These are phyloP conservation scores for Populus pruinosa DNA, from an alignment of 345 rosid species.

Conservation along the genomic window DNA sequence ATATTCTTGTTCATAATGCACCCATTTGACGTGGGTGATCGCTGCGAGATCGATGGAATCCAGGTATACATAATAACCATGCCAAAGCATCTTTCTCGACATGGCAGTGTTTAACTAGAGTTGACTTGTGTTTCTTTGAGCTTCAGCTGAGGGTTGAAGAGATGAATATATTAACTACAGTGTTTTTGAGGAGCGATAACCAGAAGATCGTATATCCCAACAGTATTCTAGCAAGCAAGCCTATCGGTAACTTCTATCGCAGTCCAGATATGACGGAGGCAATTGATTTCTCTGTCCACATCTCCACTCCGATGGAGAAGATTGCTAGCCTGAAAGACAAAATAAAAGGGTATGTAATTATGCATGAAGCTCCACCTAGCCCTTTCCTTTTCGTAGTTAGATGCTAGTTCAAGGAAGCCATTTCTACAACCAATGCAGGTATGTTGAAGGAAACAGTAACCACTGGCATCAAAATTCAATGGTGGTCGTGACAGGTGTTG, in stretches of 20 bases:
- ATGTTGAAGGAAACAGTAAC: slow-evolving; percentile 23
- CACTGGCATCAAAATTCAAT: slow-evolving; percentile 28
- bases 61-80: slow-evolving; percentile 23
- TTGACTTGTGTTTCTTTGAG: neutral
- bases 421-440: slow-evolving; percentile 20
- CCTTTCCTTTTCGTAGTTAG: neutral
- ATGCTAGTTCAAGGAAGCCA: neutral
- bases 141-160: slow-evolving; percentile 50
- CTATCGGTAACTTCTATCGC: slow-evolving; percentile 44
- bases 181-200: slow-evolving; percentile 39
- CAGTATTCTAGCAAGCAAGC: slow-evolving; percentile 38
- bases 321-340: slow-evolving; percentile 24
- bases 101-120: neutral
- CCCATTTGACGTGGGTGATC: slow-evolving; percentile 51
- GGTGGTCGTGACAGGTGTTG: slow-evolving; percentile 33
- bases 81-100: neutral
- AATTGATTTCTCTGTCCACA: slow-evolving; percentile 42
- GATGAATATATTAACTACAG: slow-evolving; percentile 54
- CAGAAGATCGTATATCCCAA: slow-evolving; percentile 50
- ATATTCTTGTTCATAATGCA: slow-evolving; percentile 54
- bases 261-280: slow-evolving; percentile 48
- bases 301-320: slow-evolving; percentile 45
- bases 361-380: neutral
- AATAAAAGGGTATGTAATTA: slow-evolving; percentile 28
- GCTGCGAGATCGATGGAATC: slow-evolving; percentile 47